Conservation (phyloP, 495 filamentous ascomycete species). For the Xylaria curta region DNA sequence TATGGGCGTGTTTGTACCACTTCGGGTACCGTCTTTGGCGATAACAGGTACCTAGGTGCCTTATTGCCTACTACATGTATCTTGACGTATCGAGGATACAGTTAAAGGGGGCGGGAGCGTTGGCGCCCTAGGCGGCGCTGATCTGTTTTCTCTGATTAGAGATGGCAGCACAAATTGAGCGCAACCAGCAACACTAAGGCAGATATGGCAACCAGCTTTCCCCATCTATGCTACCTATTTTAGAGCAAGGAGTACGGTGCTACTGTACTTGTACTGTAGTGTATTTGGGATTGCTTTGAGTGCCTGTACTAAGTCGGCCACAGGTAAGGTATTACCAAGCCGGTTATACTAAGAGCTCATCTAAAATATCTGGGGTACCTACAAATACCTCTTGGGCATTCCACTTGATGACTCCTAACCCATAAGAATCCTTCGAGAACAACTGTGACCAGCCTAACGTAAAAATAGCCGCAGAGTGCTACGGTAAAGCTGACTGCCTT, state of each 20-base stretch:
- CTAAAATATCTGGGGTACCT: not conserved
- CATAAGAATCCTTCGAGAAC: conserved; percentile 24
- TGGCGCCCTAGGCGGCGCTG: not conserved
- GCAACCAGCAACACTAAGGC: conserved; percentile 11
- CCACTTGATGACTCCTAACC: not conserved
- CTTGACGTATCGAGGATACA: not conserved
- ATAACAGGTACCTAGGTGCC: not conserved
- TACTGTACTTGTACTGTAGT: not conserved
- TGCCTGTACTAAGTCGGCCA: not conserved
- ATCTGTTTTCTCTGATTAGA: not conserved
- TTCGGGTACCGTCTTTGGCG: too few relatives aligned
- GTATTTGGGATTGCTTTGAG: conserved; percentile 7
- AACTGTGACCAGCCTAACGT: conserved; percentile 8
- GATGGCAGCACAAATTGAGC: not conserved
- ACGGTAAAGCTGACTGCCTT: conserved; percentile 3
- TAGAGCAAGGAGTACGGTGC: not conserved
- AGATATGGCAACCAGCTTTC: not conserved
- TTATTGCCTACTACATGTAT: too few relatives aligned
- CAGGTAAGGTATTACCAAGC: too few relatives aligned
- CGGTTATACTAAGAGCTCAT: not conserved
- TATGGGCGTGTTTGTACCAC: too few relatives aligned
- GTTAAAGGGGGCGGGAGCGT: conserved; percentile 20
- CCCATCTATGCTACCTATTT: conserved; percentile 13
- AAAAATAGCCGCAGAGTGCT: conserved; percentile 20
- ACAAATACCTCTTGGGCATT: not conserved